phyloP scores from a whole-genome alignment of 1,139 yeast genomes.

The Sugiyamaella sp. region DNA sequence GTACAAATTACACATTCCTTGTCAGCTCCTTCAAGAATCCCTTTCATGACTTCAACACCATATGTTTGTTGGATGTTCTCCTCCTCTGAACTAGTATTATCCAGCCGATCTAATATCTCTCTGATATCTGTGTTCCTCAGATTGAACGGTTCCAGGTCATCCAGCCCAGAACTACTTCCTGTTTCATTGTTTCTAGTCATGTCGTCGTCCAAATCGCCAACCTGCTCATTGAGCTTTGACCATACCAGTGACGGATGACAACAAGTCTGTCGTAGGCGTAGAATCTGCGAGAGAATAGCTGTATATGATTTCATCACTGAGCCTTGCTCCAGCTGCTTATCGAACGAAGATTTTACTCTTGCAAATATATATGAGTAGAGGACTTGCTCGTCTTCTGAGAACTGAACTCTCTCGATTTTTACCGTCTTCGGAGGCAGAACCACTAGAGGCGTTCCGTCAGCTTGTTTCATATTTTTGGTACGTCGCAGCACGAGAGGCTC shows the following conservation, averaged over 20 bases:
- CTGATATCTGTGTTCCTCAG: slow-evolving; percentile 33
- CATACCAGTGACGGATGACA: slow-evolving; percentile 76
- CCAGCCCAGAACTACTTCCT: slow-evolving; percentile 20
- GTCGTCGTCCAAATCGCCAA: slow-evolving; percentile 22
- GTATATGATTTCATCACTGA: slow-evolving; percentile 74
- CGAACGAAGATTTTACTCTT: slow-evolving; percentile 70
- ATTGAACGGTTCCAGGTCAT: slow-evolving; percentile 24
- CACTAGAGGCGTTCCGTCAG: slow-evolving; percentile 74
- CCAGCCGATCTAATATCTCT: slow-evolving; percentile 32
- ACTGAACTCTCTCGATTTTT: slow-evolving; percentile 63
- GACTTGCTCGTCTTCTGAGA: slow-evolving; percentile 65
- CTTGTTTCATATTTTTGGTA: slow-evolving; percentile 81
- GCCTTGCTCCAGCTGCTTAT: slow-evolving; percentile 63
- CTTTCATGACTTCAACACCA: slow-evolving; percentile 45
- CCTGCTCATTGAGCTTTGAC: slow-evolving; percentile 37
- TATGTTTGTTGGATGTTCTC: slow-evolving; percentile 29
- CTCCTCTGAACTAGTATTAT: slow-evolving; percentile 6
- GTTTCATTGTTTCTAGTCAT: slow-evolving; percentile 19
- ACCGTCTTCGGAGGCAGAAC: slow-evolving; percentile 78
- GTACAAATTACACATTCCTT: slow-evolving; percentile 88
- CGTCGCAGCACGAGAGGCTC: slow-evolving; percentile 84
- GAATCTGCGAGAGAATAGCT: slow-evolving; percentile 78
- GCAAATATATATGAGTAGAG: slow-evolving; percentile 72
- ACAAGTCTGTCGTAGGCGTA: slow-evolving; percentile 84
- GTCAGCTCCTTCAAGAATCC: slow-evolving; percentile 45